Evolutionary conservation across 306 rosid genomes (phyloP).

Genomic region (Fagus sylvatica): DNA sequence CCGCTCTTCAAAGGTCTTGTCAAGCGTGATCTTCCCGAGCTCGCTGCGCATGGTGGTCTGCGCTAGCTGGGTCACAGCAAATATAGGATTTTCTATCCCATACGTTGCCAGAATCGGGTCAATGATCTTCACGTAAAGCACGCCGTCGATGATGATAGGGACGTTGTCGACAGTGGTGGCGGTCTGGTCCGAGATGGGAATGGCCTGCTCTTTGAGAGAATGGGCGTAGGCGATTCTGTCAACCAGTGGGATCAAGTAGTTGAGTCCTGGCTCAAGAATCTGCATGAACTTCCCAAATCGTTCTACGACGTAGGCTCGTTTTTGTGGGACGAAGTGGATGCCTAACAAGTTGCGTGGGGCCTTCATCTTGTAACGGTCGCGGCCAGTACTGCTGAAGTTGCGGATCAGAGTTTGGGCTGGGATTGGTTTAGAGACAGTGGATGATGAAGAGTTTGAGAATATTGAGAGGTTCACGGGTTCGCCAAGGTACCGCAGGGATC

Average conservation of each 20-base stretch:
- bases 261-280: conserved; percentile 77
- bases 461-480: too few relatives aligned
- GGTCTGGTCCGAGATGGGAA: conserved; percentile 74
- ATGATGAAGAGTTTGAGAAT: too few relatives aligned
- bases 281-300: conserved; percentile 80
- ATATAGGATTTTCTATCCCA: conserved; percentile 78
- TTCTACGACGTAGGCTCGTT: conserved; percentile 81
- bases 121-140: conserved; percentile 88
- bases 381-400: too few relatives aligned
- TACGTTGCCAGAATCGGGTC: conserved; percentile 87
- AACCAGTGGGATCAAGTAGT: conserved; percentile 74
- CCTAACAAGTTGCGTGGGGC: conserved; percentile 87
- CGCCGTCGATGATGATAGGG: conserved; percentile 76
- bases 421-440: too few relatives aligned
- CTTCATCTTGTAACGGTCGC: conserved; percentile 36
- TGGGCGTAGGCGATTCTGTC: conserved; percentile 84
- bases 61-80: conserved; percentile 88
- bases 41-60: conserved; percentile 95
- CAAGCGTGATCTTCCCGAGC: conserved; percentile 95
- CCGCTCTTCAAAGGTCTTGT: conserved; percentile 88
- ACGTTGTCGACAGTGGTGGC: conserved; percentile 91
- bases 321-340: conserved; percentile 88
- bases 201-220: conserved; percentile 88
- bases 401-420: too few relatives aligned
- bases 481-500: too few relatives aligned